Evolutionary conservation across 208 protist genomes (phyloP), one percentile per base, ranked within the genome.

Genomic region (Acanthamoeba culbertsoni): DNA sequence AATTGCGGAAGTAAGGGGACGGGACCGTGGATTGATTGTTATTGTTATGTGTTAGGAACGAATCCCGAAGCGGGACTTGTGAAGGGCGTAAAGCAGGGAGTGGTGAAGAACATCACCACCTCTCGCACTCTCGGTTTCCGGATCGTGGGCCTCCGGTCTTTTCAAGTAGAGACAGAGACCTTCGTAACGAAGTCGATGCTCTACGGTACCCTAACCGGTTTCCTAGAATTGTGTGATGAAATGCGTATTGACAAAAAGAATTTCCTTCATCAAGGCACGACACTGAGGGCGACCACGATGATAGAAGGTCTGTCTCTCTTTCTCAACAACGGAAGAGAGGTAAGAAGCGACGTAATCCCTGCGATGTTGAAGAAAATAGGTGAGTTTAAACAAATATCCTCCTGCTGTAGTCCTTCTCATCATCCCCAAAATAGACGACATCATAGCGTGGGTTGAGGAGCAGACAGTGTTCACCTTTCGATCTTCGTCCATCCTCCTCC

Each of bases 71-170:
- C 63, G 35, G 63, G 63, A 20, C 37, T 73, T 37, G 33, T 73
- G 33, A 73, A 73, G 63, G 63, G 63, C 16, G 20, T 73, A 10
- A 73, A 73, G 63, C 63, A 73, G 23, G 43, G 43, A 6, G 63
- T 73, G 63, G 63, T 73, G 14, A 73, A 73, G 63, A 73, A 18
- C 63, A 73, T 73, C 63, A 73, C 63, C n/a, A 73, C 63, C 5
- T 73, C 63, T 12, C 63, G 63, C n/a, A 73, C 63, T 28, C 63
- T 73, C 2, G 63, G 63, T 0, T 73, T 73, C 63, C 63, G 63
- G 35, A 73, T 73, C 63, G 63, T 73, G 63, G 63, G 63, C 33
- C 63, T 73, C n/a, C 63, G 63, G 26, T 73, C 63, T 37, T 73
- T 43, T 18, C 63, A 73, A 20, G 63, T 73, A 14, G 63, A 4